Base-by-base conservation (phyloP, 495 filamentous ascomycete genomes). In the Aspergillus diversus region DNA sequence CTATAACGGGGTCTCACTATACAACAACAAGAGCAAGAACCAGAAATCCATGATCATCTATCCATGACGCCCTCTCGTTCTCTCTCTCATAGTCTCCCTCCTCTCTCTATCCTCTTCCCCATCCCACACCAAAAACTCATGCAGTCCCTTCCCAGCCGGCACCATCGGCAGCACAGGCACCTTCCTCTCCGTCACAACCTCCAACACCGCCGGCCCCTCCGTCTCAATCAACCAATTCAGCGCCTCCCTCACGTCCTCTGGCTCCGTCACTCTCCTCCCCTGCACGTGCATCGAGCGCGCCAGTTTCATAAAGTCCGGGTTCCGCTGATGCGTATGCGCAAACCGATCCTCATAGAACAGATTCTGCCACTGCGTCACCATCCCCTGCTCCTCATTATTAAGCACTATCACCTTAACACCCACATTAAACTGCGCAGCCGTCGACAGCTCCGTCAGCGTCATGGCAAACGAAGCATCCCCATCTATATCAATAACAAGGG, bases 101-200 rank as follows among this genome's bases (percentile, higher is more conserved):
- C 21, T 27, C 21, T 27, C 21, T 27, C 21, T 27, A 27, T 39
- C 37, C 37, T 39, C 37, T 4, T 39, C 37, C 37, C 13, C 13
- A 8, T 39, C 37, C 37, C 37, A 39, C 37, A 39, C 37, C 37
- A 39, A 4, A 39, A 98, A 96, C 77, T 99, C 96, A 72, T 98
- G 92, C 66, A 99, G 81, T 62, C 82, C 96, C 61, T 81, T 86
- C 33, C 96, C 95, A 34, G 83, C 87, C 21, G 93, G 92, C 53
- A 99, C 95, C 95, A 98, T 98, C 17, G 95, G 95, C 56, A 99
- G 79, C 12, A 99, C 96, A 49, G 96, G 93, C 15, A 98, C 91
- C 86, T 97, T 97, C 83, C 96, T 92, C 68, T 84, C 82, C 51
- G 82, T 83, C 57, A 81, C 73, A 34, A 83, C 81, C 70, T 85